Percentiles rank a stretch among this genome's conserved stretches.
phyloP scores from a whole-genome alignment of 768 basidiomycete species.

The Amanita pseudoporphyria region DNA sequence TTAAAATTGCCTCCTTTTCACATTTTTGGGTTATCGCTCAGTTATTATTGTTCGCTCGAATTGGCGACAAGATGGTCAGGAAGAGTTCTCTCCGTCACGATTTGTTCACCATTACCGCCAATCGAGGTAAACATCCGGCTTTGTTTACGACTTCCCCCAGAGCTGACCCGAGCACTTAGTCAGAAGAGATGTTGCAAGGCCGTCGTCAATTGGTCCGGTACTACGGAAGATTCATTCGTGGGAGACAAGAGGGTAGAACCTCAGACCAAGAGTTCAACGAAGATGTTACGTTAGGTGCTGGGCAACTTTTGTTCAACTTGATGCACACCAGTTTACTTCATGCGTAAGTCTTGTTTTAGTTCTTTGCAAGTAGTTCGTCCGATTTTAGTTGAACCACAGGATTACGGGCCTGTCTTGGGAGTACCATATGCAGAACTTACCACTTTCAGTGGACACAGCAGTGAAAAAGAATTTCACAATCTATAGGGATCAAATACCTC shows the following conservation, averaged over 20 bases:
- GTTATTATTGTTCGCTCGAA: slow-evolving; percentile 23
- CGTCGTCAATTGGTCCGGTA: slow-evolving; percentile 18
- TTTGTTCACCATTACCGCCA: slow-evolving; percentile 26
- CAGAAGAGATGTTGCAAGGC: slow-evolving; percentile 19
- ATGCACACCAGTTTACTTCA: slow-evolving; percentile 3
- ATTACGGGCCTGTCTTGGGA: background rate
- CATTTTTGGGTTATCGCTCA: slow-evolving; percentile 26
- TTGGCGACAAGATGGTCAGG: slow-evolving; percentile 22
- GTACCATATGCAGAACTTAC: too few species aligned
- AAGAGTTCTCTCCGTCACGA: slow-evolving; percentile 21
- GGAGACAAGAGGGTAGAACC: slow-evolving; percentile 1
- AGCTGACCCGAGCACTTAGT: slow-evolving; percentile 10
- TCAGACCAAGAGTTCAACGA: slow-evolving; percentile 11
- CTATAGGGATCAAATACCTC: background rate
- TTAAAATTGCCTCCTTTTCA: slow-evolving; percentile 24
- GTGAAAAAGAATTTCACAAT: background rate
- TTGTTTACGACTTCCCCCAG: background rate
- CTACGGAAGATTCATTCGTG: slow-evolving; percentile 14
- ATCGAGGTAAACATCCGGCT: slow-evolving; percentile 15
- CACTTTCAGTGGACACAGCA: background rate
- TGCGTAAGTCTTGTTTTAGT: slow-evolving; percentile 5
- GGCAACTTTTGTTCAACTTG: slow-evolving; percentile 12
- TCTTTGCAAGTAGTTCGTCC: background rate
- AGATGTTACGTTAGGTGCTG: slow-evolving; percentile 15
- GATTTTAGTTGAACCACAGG: background rate